Conservation (phyloP, 176 grass and related monocot genomes). For the Avena insularis region DNA sequence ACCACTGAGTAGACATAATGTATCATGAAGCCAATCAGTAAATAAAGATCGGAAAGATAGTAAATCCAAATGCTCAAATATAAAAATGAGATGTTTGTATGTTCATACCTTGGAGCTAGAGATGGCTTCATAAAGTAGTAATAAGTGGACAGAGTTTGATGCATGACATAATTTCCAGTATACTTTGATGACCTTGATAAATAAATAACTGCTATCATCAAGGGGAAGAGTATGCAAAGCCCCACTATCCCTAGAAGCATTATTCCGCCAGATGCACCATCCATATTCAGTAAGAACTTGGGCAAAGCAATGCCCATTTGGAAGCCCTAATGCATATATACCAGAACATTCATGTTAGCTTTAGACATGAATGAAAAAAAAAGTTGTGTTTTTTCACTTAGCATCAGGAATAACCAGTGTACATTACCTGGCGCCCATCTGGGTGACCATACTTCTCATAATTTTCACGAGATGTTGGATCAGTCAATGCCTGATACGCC, state of each 20-base stretch:
- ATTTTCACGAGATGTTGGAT: slow-evolving; percentile 95
- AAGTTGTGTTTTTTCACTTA: background rate
- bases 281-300: slow-evolving; percentile 92
- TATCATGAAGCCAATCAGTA: slow-evolving; percentile 6
- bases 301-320: slow-evolving; percentile 99
- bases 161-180: slow-evolving; percentile 99
- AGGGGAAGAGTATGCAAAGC: slow-evolving; percentile 90
- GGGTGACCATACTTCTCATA: slow-evolving; percentile 99
- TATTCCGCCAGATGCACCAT: slow-evolving; percentile 95
- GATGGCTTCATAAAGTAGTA: slow-evolving; percentile 99
- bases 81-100: background rate
- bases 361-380: background rate
- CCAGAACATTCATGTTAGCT: slow-evolving; percentile 35
- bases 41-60: background rate
- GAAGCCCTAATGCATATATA: slow-evolving; percentile 62
- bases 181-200: slow-evolving; percentile 99
- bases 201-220: slow-evolving; percentile 99
- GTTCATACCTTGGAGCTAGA: slow-evolving; percentile 89
- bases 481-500: slow-evolving; percentile 97
- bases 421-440: slow-evolving; percentile 94
- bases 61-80: slow-evolving; percentile 4
- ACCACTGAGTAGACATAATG: background rate
- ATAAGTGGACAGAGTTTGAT: slow-evolving; percentile 94
- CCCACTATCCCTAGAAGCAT: slow-evolving; percentile 94
- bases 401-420: background rate